Evolutionary conservation across 2,329 filamentous ascomycete genomes (phyloP).

Genomic region (Penicillium hordei): DNA sequence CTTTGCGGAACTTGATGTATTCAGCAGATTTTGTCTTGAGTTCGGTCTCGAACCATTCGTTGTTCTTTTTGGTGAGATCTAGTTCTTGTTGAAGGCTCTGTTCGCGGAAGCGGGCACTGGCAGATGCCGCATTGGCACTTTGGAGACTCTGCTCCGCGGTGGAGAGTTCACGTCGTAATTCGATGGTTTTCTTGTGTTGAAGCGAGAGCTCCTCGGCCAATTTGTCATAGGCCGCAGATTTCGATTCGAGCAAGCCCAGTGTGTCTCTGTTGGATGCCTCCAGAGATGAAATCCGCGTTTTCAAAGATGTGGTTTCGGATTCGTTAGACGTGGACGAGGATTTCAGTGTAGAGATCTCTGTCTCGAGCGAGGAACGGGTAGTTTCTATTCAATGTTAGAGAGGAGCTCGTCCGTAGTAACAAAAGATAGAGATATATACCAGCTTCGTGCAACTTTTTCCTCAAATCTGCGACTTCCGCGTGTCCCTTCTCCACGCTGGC

Average conservation of each 20-base stretch:
- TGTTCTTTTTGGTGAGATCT: constrained; percentile 81
- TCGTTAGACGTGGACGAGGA: constrained; percentile 66
- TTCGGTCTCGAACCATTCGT: constrained; percentile 90
- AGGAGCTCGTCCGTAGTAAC: constrained; percentile 4
- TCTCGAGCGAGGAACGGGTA: constrained; percentile 70
- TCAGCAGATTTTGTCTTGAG: constrained; percentile 87
- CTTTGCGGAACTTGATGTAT: constrained; percentile 85
- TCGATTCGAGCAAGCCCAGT: constrained; percentile 82
- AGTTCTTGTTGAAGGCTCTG: constrained; percentile 88
- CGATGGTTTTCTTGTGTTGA: constrained; percentile 84
- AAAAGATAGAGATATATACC: constrained; percentile 53
- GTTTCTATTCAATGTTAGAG: constrained; percentile 60
- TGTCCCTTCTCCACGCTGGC: constrained; percentile 77
- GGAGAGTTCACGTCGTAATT: constrained; percentile 79
- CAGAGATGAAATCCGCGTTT: constrained; percentile 78
- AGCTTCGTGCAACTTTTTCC: constrained; percentile 77
- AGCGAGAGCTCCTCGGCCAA: constrained; percentile 82
- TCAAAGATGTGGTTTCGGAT: constrained; percentile 71
- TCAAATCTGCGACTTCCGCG: constrained; percentile 77
- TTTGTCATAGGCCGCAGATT: constrained; percentile 80
- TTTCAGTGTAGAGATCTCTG: constrained; percentile 76
- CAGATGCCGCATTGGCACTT: constrained; percentile 73
- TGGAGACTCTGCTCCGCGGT: constrained; percentile 81
- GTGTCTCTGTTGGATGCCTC: constrained; percentile 93
- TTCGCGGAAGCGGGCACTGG: constrained; percentile 83